phyloP scores from a whole-genome alignment of 768 basidiomycete species.

The Kwoniella europaea region DNA sequence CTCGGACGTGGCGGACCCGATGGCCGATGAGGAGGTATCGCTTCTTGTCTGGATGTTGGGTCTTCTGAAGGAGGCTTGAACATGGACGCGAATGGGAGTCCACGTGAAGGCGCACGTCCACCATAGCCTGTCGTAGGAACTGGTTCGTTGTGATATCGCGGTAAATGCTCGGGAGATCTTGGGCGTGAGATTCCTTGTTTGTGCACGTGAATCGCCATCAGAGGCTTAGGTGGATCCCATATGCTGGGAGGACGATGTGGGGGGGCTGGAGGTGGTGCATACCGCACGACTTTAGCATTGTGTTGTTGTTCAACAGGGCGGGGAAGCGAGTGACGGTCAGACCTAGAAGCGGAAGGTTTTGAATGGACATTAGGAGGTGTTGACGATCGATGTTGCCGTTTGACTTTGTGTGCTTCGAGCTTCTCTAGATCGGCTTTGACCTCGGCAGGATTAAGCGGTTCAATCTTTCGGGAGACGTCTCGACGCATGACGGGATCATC shows the following conservation, averaged over 20 bases:
- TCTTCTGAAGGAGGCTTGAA: too few relatives aligned
- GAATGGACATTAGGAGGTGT: background rate
- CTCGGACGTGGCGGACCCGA: too few relatives aligned
- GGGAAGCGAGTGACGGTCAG: background rate
- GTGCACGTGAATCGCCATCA: background rate
- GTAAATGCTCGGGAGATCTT: conserved; percentile 1
- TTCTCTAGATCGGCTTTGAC: conserved; percentile 22
- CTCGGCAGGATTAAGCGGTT: conserved; percentile 9
- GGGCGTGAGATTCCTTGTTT: background rate
- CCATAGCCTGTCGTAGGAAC: too few relatives aligned
- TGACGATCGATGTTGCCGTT: conserved; percentile 10
- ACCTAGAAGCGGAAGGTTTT: background rate
- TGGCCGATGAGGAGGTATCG: too few relatives aligned
- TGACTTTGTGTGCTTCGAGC: conserved; percentile 3
- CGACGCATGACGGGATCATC: conserved; percentile 13
- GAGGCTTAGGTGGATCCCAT: background rate
- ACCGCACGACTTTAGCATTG: background rate
- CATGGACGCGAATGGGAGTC: too few relatives aligned
- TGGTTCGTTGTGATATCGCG: background rate
- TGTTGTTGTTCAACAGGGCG: background rate
- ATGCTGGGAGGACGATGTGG: background rate
- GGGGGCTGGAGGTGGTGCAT: background rate
- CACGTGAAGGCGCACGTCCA: too few relatives aligned
- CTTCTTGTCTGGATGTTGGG: too few relatives aligned
- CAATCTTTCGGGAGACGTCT: conserved; percentile 17